Evolutionary conservation across 2,329 filamentous ascomycete genomes (phyloP).

Genomic region (Pseudocercospora macadamiae): DNA sequence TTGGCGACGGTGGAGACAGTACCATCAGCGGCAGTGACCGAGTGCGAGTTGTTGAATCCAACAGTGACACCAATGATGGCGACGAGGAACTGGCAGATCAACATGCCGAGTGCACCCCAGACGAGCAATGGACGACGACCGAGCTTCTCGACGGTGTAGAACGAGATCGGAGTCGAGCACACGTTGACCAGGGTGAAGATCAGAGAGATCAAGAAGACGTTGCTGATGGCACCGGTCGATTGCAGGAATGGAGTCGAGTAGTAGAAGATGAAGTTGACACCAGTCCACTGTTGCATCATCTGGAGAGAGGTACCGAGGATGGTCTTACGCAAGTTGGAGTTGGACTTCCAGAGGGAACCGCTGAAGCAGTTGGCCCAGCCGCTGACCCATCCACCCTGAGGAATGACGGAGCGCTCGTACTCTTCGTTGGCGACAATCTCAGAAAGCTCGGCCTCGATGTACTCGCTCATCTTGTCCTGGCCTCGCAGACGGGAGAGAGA

Average conservation of each 20-base stretch:
- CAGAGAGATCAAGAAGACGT: constrained; percentile 81
- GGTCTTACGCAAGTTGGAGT: constrained; percentile 54
- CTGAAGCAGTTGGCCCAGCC: constrained; percentile 70
- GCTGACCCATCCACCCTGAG: constrained; percentile 64
- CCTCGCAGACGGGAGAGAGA: constrained; percentile 72
- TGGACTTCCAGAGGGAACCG: constrained; percentile 55
- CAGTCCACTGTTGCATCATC: constrained; percentile 64
- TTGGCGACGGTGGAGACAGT: constrained; percentile 50
- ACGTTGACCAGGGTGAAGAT: constrained; percentile 90
- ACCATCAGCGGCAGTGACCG: constrained; percentile 36
- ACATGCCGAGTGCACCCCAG: constrained; percentile 78
- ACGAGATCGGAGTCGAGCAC: constrained; percentile 80
- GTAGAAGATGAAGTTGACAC: constrained; percentile 88
- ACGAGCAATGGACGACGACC: constrained; percentile 82
- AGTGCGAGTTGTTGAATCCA: constrained; percentile 39
- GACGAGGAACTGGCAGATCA: constrained; percentile 84
- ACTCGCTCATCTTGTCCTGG: constrained; percentile 71
- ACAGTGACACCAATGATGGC: constrained; percentile 63
- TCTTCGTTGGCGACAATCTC: constrained; percentile 90
- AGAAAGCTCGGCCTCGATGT: constrained; percentile 75
- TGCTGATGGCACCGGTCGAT: constrained; percentile 72
- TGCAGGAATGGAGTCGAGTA: constrained; percentile 80
- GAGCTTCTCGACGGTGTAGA: constrained; percentile 80
- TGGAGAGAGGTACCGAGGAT: constrained; percentile 52
- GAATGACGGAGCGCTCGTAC: constrained; percentile 74